Conservation (phyloP, 768 basidiomycete species). For the Lyophyllum atratum region DNA sequence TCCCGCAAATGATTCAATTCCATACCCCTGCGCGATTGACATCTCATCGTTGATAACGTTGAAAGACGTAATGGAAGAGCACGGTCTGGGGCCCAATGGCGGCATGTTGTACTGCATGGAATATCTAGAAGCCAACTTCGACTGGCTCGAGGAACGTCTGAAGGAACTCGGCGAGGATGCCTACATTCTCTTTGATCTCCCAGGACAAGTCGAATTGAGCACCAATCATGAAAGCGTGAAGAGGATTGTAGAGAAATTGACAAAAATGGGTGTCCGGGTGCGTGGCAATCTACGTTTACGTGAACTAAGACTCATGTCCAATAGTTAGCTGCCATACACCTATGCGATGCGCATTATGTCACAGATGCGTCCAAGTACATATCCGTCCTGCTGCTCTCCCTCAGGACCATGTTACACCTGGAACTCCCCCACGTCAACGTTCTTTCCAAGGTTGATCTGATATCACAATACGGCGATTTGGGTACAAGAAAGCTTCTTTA, state of each 20-base stretch:
- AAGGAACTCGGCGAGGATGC: conserved; percentile 67
- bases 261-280: conserved; percentile 83
- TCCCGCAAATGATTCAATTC: conserved; percentile 87
- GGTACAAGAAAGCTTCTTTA: conserved; percentile 50
- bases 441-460: conserved; percentile 92
- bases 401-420: conserved; percentile 97
- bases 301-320: not conserved
- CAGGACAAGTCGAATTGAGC: conserved; percentile 96
- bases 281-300: conserved; percentile 29
- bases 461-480: conserved; percentile 87
- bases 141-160: conserved; percentile 78
- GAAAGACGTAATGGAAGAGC: conserved; percentile 81
- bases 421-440: conserved; percentile 99
- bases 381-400: conserved; percentile 85
- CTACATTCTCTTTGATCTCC: conserved; percentile 93
- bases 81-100: conserved; percentile 91
- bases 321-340: conserved; percentile 90
- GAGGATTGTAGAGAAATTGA: conserved; percentile 69
- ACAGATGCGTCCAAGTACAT: conserved; percentile 96
- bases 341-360: conserved; percentile 97
- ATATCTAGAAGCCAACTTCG: conserved; percentile 93
- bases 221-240: conserved; percentile 94
- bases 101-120: conserved; percentile 97
- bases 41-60: conserved; percentile 86
- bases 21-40: conserved; percentile 90